Conservation (phyloP, 805 yeast species). For the Hanseniaspora valbyensis region DNA sequence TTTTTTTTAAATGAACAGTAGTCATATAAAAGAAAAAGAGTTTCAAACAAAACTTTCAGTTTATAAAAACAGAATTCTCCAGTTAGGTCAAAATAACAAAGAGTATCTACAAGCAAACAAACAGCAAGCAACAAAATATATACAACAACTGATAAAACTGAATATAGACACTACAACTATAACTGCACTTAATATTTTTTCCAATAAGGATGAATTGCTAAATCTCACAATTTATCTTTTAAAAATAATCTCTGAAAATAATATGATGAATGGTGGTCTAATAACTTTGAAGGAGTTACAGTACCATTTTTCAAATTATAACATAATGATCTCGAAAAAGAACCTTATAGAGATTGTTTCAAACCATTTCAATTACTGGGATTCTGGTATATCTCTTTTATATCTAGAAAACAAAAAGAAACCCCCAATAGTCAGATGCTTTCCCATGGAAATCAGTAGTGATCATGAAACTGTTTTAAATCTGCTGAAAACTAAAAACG, state of each 20-base stretch:
- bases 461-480: constrained; percentile 7
- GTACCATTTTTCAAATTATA: constrained; percentile 9
- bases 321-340: constrained; percentile 7
- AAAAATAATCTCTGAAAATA: constrained; percentile 3
- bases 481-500: neutral
- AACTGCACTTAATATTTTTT: constrained; percentile 8
- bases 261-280: constrained; percentile 10
- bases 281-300: constrained; percentile 11
- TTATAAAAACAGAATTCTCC: constrained; percentile 8
- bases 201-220: neutral
- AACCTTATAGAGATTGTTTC: neutral
- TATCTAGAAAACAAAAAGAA: constrained; percentile 1
- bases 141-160: constrained; percentile 4
- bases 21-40: neutral
- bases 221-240: constrained; percentile 2
- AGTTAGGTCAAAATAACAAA: constrained; percentile 8
- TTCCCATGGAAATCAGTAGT: constrained; percentile 12
- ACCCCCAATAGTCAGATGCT: constrained; percentile 6
- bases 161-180: constrained; percentile 6
- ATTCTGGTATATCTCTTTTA: constrained; percentile 2
- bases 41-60: constrained; percentile 1
- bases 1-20: neutral
- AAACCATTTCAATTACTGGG: constrained; percentile 4
- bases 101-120: constrained; percentile 7
- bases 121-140: constrained; percentile 3